phyloP scores from a whole-genome alignment of 2,329 filamentous ascomycete genomes.

The Elsinoe perseae region DNA sequence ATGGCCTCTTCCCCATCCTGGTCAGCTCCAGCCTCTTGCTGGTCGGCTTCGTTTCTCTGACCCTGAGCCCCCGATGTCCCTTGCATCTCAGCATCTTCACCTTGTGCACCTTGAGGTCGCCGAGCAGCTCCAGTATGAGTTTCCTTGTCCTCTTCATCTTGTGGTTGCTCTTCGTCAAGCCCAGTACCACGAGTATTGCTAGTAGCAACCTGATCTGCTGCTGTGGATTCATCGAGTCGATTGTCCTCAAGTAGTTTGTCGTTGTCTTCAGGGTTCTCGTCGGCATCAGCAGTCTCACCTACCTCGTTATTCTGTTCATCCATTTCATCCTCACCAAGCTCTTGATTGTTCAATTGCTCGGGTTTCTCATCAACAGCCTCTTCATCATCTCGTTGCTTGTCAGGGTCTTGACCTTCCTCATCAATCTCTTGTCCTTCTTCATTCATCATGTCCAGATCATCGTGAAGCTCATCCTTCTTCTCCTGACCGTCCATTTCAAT shows the following conservation, averaged over 20 bases:
- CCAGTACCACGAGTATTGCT: constrained; percentile 38
- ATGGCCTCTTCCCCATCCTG: constrained; percentile 14
- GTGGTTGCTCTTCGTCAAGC: constrained; percentile 56
- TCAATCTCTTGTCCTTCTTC: constrained; percentile 23
- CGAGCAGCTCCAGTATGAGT: constrained; percentile 51
- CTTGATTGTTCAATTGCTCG: constrained; percentile 31
- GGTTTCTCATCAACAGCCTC: constrained; percentile 37
- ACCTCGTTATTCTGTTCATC: constrained; percentile 40
- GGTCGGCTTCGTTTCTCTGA: constrained; percentile 16
- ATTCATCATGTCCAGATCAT: constrained; percentile 22
- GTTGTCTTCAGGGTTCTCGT: constrained; percentile 17
- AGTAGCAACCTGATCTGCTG: constrained; percentile 20
- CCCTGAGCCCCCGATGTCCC: constrained; percentile 22
- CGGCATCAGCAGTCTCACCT: constrained; percentile 34
- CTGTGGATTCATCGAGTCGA: constrained; percentile 19
- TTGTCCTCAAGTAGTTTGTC: constrained; percentile 21
- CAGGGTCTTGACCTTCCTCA: constrained; percentile 22
- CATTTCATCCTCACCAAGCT: constrained; percentile 31
- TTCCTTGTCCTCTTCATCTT: constrained; percentile 43
- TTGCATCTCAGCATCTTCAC: constrained; percentile 51
- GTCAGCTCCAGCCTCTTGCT: constrained; percentile 16
- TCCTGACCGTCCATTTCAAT: constrained; percentile 71
- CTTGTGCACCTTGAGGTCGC: constrained; percentile 58
- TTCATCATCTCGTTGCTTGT: constrained; percentile 34
- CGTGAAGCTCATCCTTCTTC: constrained; percentile 40